Evolutionary conservation across 768 basidiomycete genomes (phyloP).

Genomic region (Asterophora parasitica): DNA sequence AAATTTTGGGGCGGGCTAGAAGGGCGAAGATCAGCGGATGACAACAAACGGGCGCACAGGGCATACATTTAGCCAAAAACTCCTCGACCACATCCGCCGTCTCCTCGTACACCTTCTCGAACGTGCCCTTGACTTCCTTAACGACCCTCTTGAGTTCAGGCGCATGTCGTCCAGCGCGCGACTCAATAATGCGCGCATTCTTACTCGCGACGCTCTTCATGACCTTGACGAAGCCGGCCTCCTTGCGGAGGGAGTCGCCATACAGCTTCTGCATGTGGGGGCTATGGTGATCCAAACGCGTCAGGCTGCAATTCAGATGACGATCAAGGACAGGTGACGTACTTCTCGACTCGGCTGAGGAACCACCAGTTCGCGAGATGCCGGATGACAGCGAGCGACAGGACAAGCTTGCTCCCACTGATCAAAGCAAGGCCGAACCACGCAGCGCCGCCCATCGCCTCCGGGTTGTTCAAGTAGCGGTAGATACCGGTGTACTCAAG

Average conservation of each 20-base stretch:
- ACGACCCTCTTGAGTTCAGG: constrained; percentile 78
- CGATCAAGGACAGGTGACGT: constrained; percentile 24
- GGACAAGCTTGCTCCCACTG: constrained; percentile 89
- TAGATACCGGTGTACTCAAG: constrained; percentile 97
- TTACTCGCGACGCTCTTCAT: constrained; percentile 88
- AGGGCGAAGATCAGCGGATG: background rate
- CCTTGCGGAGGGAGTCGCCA: constrained; percentile 88
- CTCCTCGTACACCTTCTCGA: constrained; percentile 95
- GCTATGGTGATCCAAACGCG: constrained; percentile 33
- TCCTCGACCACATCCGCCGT: constrained; percentile 92
- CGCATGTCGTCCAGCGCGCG: constrained; percentile 72
- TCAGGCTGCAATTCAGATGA: background rate
- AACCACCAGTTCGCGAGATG: constrained; percentile 97
- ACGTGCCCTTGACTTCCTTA: constrained; percentile 87
- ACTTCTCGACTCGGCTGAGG: constrained; percentile 89
- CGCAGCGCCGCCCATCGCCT: constrained; percentile 91
- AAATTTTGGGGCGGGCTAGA: constrained; percentile 80
- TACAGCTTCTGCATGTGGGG: constrained; percentile 99
- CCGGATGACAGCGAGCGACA: constrained; percentile 76
- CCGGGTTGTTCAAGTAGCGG: constrained; percentile 92
- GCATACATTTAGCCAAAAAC: constrained; percentile 87
- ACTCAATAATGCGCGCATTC: constrained; percentile 73
- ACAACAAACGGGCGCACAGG: background rate
- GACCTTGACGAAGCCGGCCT: constrained; percentile 98
- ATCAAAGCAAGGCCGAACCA: constrained; percentile 93